Base-by-base conservation (phyloP, 2,329 filamentous ascomycete species). In the Chaetothyriales sp. region DNA sequence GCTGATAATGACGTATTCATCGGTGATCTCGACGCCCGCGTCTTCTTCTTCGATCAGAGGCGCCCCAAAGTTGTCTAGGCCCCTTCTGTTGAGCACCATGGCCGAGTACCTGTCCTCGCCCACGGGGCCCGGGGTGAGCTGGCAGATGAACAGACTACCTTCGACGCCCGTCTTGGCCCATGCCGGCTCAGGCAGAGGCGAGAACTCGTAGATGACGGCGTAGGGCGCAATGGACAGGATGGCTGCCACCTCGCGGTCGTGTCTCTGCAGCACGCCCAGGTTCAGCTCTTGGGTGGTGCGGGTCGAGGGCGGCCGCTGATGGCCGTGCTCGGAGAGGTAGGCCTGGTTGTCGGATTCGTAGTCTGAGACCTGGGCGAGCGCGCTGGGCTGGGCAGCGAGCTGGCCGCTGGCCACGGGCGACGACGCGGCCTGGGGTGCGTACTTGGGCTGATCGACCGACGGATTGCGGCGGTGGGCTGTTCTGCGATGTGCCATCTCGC, bases 121-220 rank as follows among this genome's bases (percentile, higher is more conserved):
- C 56, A 68, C 53, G 33, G 61, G 40, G 47, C 70, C 56, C 69
- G 74, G 59, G 51, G 63, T 58, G 54, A 82, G 69, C 57, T 85
- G 77, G 72, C 86, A 94, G 50, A 97, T 79, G 66, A 97, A 98
- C 58, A 97, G 73, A 10, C 87, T 86, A 43, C 92, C 92, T 68
- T 95, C 89, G 9, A 89, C 77, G 51, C 83, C 85, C 46, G 78
- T 79, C 72, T 94, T 94, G 65, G 92, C 85, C 92, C 92, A 97
- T 54, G 74, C 70, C 22, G 59, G 56, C 49, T 77, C 72, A 2
- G 80, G 75, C 4, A 74, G 69, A 46, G 79, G 74, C 56, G 76
- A 79, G 70, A 94, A 92, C 47, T 77, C 78, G 73, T 95, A 97
- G 59, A 95, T 77, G 37, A 92, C 86, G 22, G 86, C 85, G 62